These are phyloP conservation scores for Aureobasidium zeae DNA, from an alignment of 2,329 filamentous ascomycete species.

Conservation along the genomic window DNA sequence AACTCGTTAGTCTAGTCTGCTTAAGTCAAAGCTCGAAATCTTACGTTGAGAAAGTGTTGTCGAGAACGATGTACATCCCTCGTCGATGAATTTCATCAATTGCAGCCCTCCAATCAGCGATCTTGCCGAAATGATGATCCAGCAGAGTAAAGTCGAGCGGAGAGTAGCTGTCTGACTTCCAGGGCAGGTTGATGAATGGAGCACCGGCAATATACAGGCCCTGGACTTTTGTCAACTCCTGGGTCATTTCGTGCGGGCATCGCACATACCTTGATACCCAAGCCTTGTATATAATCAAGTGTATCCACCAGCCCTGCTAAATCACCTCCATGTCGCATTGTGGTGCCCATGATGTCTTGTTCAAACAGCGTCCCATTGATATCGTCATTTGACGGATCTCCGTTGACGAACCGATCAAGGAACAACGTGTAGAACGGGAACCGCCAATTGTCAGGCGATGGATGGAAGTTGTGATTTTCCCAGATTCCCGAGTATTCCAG, in stretches of 20 bases:
- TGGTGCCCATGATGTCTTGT: slow-evolving; percentile 49
- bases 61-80: slow-evolving; percentile 57
- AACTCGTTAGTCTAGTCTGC: neutral
- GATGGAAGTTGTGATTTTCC: slow-evolving; percentile 42
- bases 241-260: rapidly evolving
- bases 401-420: slow-evolving; percentile 55
- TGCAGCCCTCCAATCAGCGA: slow-evolving; percentile 48
- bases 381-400: slow-evolving; percentile 56
- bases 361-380: slow-evolving; percentile 52
- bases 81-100: slow-evolving; percentile 52
- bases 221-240: slow-evolving; percentile 24
- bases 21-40: neutral
- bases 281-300: slow-evolving; percentile 55
- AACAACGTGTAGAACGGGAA: slow-evolving; percentile 58
- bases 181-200: slow-evolving; percentile 55
- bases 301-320: slow-evolving; percentile 49
- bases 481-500: slow-evolving; percentile 51
- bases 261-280: slow-evolving; percentile 40
- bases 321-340: slow-evolving; percentile 56
- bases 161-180: slow-evolving; percentile 52
- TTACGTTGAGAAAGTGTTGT: slow-evolving; percentile 54
- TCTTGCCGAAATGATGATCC: slow-evolving; percentile 53
- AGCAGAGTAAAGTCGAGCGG: slow-evolving; percentile 54
- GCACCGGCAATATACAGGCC: slow-evolving; percentile 56
- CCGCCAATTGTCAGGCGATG: slow-evolving; percentile 54